A percentile compares a stretch with the other conserved stretches of the same genome.
Evolutionary conservation across 805 yeast species (phyloP).

Genomic region (Metahyphopichia silvanorum): DNA sequence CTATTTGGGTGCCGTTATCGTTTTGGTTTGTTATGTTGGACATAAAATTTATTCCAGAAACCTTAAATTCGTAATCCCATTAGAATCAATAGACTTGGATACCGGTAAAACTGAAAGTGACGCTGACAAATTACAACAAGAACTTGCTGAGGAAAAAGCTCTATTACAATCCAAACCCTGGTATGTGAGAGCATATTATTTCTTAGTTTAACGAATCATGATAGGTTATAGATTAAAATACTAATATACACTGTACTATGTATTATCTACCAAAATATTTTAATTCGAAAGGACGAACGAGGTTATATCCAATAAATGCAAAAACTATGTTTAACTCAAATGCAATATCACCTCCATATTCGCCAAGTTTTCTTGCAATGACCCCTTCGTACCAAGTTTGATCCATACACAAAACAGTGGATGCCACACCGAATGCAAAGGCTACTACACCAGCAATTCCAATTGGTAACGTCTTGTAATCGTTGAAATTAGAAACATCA

Average conservation of each 20-base stretch:
- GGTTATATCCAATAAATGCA: slow-evolving; percentile 24
- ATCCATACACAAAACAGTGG: slow-evolving; percentile 29
- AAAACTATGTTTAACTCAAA: slow-evolving; percentile 26
- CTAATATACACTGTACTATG: no score
- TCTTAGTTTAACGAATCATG: slow-evolving; percentile 14
- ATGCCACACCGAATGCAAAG: slow-evolving; percentile 27
- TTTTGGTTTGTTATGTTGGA: slow-evolving; percentile 45
- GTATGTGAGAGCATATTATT: slow-evolving; percentile 17
- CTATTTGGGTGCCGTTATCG: slow-evolving; percentile 50
- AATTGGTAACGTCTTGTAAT: slow-evolving; percentile 20
- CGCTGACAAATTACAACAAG: slow-evolving; percentile 46
- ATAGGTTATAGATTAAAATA: no score
- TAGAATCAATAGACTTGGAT: slow-evolving; percentile 56
- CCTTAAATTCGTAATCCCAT: slow-evolving; percentile 32
- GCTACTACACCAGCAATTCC: slow-evolving; percentile 30
- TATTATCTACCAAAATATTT: slow-evolving; percentile 24
- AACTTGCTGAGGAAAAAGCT: slow-evolving; percentile 43
- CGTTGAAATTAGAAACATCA: slow-evolving; percentile 21
- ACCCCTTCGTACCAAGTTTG: slow-evolving; percentile 34
- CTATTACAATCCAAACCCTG: slow-evolving; percentile 14
- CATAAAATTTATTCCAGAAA: slow-evolving; percentile 48
- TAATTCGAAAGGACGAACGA: slow-evolving; percentile 27
- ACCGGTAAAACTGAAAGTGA: slow-evolving; percentile 61
- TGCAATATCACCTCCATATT: slow-evolving; percentile 26
- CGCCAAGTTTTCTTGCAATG: slow-evolving; percentile 20